Base-by-base conservation (phyloP, 768 basidiomycete genomes). In the Basidioascus undulatus region DNA sequence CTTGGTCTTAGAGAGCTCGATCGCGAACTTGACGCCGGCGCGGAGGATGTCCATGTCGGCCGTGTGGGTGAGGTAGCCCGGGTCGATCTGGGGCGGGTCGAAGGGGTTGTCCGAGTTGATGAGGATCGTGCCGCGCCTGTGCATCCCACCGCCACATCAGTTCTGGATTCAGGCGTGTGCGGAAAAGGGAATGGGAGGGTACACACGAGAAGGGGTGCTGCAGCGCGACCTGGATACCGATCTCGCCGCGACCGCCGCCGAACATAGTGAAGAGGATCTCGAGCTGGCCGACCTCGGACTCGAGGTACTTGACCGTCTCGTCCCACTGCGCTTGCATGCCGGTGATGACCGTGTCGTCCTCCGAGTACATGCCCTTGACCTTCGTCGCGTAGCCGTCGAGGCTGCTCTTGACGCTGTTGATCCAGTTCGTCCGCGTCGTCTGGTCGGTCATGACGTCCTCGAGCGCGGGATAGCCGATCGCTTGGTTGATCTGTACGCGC, bases 161-260 rank as follows among this genome's bases (percentile, higher is more conserved):
- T 31, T 12, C 21, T 10, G 21, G 26, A n/a, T 28, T 49, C 42
- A 21, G 35, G 42, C 20, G 41, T 40, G 26, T 44, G 40, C 30
- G 38, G 35, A 34, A 39, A 21, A 42, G 38, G 39, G 20, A 32
- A 30, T 42, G 46, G 6, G 35, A 64, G 59, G n/a, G n/a, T n/a
- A n/a, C n/a, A n/a, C n/a, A n/a, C n/a, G 68, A 72, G 52, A 70
- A 61, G 1, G 73, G 70, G 49, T 71, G 71, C 53, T 76, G 75
- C 11, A 75, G 53, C 1, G 71, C 75, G 6, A 69, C 68, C 51
- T 78, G 76, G 40, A 79, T 62, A 5, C 62, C 62, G 35, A 75
- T 58, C 20, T 55, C 57, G 18, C 51, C 47, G 16, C 47, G 18
- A 18, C 45, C 47, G 21, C 36, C 41, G 26, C 42, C 54, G 50